These are phyloP conservation scores for Butyriboletus loyo DNA, from an alignment of 768 basidiomycete genomes.

Conservation along the genomic window DNA sequence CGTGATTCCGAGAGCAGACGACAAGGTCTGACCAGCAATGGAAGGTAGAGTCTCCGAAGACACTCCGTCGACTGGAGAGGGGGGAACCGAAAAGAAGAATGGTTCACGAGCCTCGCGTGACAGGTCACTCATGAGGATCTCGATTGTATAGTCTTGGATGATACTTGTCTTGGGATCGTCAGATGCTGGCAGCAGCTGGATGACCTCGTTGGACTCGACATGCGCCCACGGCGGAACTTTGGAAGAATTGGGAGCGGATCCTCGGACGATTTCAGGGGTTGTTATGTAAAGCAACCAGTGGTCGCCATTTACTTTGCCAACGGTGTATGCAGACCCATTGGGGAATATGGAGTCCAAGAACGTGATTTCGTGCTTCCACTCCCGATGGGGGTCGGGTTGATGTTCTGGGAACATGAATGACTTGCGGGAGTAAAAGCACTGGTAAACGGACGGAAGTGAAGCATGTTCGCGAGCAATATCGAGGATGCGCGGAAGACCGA, in stretches of 20 bases:
- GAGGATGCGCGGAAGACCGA: slow-evolving; percentile 92
- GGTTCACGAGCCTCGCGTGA: slow-evolving; percentile 68
- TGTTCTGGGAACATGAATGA: slow-evolving; percentile 99
- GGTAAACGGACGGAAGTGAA: slow-evolving; percentile 66
- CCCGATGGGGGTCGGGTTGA: slow-evolving; percentile 86
- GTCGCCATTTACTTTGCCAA: slow-evolving; percentile 97
- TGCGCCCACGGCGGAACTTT: slow-evolving; percentile 14
- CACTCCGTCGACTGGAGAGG: slow-evolving; percentile 51
- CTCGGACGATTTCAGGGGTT: slow-evolving; percentile 41
- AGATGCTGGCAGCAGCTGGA: slow-evolving; percentile 3
- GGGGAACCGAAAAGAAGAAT: slow-evolving; percentile 59
- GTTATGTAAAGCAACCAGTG: slow-evolving; percentile 98
- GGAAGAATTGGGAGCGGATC: slow-evolving; percentile 22
- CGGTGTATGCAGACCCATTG: slow-evolving; percentile 89
- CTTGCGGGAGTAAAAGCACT: slow-evolving; percentile 97
- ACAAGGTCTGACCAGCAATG: slow-evolving; percentile 42
- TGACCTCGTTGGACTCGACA: slow-evolving; percentile 11
- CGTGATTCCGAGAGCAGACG: slow-evolving; percentile 72
- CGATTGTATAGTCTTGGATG: slow-evolving; percentile 87
- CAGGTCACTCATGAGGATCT: slow-evolving; percentile 96
- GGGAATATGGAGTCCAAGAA: slow-evolving; percentile 89
- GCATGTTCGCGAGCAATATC: slow-evolving; percentile 80
- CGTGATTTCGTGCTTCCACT: slow-evolving; percentile 91
- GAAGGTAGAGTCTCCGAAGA: slow-evolving; percentile 33
- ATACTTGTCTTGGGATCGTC: slow-evolving; percentile 12